Conservation (phyloP, 164 flowering plant species). For the Liquidambar formosana region DNA sequence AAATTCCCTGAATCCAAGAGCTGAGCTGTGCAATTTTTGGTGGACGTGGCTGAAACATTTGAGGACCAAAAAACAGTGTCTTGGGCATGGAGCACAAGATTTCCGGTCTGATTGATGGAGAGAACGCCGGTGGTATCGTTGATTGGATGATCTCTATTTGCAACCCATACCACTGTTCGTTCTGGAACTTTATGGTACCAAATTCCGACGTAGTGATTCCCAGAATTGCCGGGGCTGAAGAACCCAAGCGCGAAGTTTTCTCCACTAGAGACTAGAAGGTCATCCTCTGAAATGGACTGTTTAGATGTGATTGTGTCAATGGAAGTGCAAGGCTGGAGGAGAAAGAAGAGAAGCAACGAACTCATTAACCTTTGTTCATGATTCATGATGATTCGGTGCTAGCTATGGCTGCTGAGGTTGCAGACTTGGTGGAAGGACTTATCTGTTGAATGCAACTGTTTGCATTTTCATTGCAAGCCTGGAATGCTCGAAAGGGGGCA, state of each 20-base stretch:
- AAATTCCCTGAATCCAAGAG: constrained; percentile 56
- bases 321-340: not conserved
- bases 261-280: constrained; percentile 30
- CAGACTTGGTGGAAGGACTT: too few species aligned
- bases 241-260: constrained; percentile 43
- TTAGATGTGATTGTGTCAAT: constrained; percentile 15
- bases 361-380: too few species aligned
- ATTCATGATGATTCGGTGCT: not conserved
- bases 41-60: constrained; percentile 12
- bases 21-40: constrained; percentile 11
- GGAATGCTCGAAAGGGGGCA: too few species aligned
- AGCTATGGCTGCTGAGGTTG: not conserved
- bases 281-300: constrained; percentile 19
- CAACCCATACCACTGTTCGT: constrained; percentile 50
- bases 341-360: not conserved
- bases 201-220: constrained; percentile 39
- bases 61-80: constrained; percentile 32
- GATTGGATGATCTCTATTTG: constrained; percentile 50
- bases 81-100: constrained; percentile 19
- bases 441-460: too few species aligned
- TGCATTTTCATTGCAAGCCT: too few species aligned
- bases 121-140: constrained; percentile 37
- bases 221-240: constrained; percentile 38
- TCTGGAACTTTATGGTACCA: constrained; percentile 35
- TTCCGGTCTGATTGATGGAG: constrained; percentile 21